Evolutionary conservation across 169 alveolate species (phyloP), one percentile per base, ranked within the genome.

Genomic region (Babesia ovata): DNA sequence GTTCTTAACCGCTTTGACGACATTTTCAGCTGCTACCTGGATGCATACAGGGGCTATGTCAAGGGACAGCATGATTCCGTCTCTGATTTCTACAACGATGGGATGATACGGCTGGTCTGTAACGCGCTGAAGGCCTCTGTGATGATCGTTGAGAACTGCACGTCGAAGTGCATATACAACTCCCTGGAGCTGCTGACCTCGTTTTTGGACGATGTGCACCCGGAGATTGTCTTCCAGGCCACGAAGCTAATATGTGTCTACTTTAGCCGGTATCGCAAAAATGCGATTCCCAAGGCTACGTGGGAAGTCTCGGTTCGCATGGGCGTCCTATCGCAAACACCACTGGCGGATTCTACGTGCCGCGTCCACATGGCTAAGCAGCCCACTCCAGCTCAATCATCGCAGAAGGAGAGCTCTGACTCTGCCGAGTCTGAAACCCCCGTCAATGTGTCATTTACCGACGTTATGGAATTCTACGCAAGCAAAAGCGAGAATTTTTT

Each of bases 1-100:
- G 94, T 86, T 13, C 59, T 90, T 57, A 86, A 90, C 66, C 69
- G 94, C 28, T 90, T 90, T 75, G 94, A 90, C 48, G 92, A 84
- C 56, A 72, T 90, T 24, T 70, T 86, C 50, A 69, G 75, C n/a
- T 57, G 57, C 26, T 90, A 90, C 77, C 57, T 84, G 12, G 50
- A 84, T 39, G 44, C 75, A 46, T 81, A 73, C 73, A 63, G 65
- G 79, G 71, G 61, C 26, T 70, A 75, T 52, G 29, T 69, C 49
- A 75, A 71, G 63, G 84, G 76, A 53, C 22, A 62, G n/a, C 69
- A 70, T 17, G 72, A 66, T 13, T 57, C 63, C 9, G 42, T 50
- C 13, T 4, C 63, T 13, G 2, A 69, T 29, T 60, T 81, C 36
- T 60, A 58, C 36, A 71, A 59, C 53, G 67, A 22, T 2, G 78